Evolutionary conservation across 495 filamentous ascomycete genomes (phyloP).

Genomic region (Opeltia flavorubescens): DNA sequence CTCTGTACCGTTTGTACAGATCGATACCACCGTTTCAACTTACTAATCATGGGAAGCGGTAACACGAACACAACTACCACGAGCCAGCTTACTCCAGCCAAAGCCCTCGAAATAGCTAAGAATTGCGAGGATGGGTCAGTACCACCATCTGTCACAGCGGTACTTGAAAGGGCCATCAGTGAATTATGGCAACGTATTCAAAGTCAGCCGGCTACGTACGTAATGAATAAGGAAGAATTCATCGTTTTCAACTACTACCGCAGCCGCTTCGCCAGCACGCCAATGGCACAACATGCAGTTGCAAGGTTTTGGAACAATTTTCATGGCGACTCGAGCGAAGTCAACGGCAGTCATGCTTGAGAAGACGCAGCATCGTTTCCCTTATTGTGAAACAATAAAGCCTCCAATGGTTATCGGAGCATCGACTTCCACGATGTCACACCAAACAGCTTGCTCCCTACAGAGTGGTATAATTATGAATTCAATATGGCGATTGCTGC

Average conservation of each 20-base stretch:
- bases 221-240: constrained; percentile 58
- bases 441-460: no score
- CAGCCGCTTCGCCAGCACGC: constrained; percentile 33
- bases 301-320: constrained; percentile 36
- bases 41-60: no score
- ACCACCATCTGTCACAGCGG: constrained; percentile 34
- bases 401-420: no score
- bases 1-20: no score
- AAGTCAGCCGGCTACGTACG: constrained; percentile 42
- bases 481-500: no score
- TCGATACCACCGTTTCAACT: no score
- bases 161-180: constrained; percentile 41
- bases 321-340: constrained; percentile 14
- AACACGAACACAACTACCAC: constrained; percentile 5
- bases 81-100: constrained; percentile 25
- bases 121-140: constrained; percentile 43
- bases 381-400: no score
- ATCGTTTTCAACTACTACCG: constrained; percentile 67
- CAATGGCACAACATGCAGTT: constrained; percentile 28
- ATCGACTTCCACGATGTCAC: no score
- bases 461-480: no score
- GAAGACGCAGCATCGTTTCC: no score
- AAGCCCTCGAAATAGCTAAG: constrained; percentile 53
- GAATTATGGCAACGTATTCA: constrained; percentile 50
- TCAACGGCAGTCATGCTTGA: constrained; percentile 7